A percentile compares a stretch with the other conserved stretches of the same genome.
phyloP scores from a whole-genome alignment of 176 grass and related monocot species.

The Areca catechu region DNA sequence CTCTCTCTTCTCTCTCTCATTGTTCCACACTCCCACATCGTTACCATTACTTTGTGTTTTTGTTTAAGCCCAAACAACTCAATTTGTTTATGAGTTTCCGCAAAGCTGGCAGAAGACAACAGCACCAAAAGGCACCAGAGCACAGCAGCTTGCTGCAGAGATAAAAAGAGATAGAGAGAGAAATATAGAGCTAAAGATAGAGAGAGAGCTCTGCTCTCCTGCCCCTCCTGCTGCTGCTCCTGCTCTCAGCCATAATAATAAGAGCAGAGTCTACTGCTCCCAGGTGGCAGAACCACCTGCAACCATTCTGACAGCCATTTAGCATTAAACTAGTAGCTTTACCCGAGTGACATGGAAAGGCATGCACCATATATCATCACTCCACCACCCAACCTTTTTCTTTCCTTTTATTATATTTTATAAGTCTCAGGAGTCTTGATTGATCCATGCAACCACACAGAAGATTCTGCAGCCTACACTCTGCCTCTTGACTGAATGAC shows the following conservation, averaged over 20 bases:
- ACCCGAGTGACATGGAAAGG: constrained; percentile 2
- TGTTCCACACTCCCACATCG: constrained; percentile 1
- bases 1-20: background rate
- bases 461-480: constrained; percentile 62
- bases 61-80: constrained; percentile 12
- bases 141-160: constrained; percentile 45
- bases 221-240: constrained; percentile 2
- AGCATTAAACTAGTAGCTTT: constrained; percentile 9
- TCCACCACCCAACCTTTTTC: background rate
- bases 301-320: constrained; percentile 15
- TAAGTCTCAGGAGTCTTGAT: constrained; percentile 22
- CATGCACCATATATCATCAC: background rate
- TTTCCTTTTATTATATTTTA: background rate
- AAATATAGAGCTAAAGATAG: constrained; percentile 13
- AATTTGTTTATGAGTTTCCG: constrained; percentile 80
- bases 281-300: constrained; percentile 19
- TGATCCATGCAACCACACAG: constrained; percentile 29
- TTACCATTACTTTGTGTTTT: constrained; percentile 7
- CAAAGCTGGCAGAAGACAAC: constrained; percentile 53
- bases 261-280: constrained; percentile 14
- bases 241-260: constrained; percentile 9
- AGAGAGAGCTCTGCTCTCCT: background rate
- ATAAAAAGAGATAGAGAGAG: constrained; percentile 7
- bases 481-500: constrained; percentile 57
- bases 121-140: constrained; percentile 68